These are phyloP conservation scores for Ochetophila trinervis DNA, from an alignment of 306 rosid genomes.

Conservation along the genomic window DNA sequence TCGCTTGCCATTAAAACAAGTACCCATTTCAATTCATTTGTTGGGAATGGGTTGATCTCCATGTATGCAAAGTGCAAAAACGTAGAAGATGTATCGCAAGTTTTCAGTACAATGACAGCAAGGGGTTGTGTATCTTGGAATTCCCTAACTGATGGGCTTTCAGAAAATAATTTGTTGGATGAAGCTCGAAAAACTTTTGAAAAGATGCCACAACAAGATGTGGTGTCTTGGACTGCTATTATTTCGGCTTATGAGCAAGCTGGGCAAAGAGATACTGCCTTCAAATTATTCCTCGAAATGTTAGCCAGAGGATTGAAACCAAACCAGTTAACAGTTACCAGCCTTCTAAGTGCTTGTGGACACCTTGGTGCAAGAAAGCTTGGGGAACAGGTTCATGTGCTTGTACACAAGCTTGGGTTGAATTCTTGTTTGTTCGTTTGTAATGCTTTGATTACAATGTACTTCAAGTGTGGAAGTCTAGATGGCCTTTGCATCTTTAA, in stretches of 20 bases:
- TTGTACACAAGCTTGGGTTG: conserved; percentile 28
- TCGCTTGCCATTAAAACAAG: conserved; percentile 34
- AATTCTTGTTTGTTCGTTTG: conserved; percentile 25
- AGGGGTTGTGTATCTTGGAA: conserved; percentile 32
- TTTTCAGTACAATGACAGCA: conserved; percentile 17
- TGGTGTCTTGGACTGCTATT: conserved; percentile 38
- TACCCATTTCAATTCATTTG: conserved; percentile 28
- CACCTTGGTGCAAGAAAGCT: conserved; percentile 19
- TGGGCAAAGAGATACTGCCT: conserved; percentile 21
- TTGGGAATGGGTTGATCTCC: conserved; percentile 36
- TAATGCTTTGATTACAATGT: conserved; percentile 38
- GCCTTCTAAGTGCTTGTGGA: conserved; percentile 35
- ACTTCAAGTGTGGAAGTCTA: conserved; percentile 35
- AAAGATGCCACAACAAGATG: conserved; percentile 29
- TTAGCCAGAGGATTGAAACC: conserved; percentile 22
- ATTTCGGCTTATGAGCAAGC: conserved; percentile 36
- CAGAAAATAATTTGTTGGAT: conserved; percentile 21
- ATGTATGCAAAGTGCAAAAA: conserved; percentile 32
- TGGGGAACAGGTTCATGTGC: conserved; percentile 34
- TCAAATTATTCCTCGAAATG: conserved; percentile 31
- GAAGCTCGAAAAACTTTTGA: conserved; percentile 32
- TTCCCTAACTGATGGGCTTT: conserved; percentile 22
- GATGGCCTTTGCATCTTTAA: conserved; percentile 26
- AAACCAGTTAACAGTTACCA: conserved; percentile 14
- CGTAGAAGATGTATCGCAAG: conserved; percentile 15